Evolutionary conservation across 352 stramenopile species (phyloP), one percentile per base, ranked within the genome.

Genomic region (Peronospora belbahrii): DNA sequence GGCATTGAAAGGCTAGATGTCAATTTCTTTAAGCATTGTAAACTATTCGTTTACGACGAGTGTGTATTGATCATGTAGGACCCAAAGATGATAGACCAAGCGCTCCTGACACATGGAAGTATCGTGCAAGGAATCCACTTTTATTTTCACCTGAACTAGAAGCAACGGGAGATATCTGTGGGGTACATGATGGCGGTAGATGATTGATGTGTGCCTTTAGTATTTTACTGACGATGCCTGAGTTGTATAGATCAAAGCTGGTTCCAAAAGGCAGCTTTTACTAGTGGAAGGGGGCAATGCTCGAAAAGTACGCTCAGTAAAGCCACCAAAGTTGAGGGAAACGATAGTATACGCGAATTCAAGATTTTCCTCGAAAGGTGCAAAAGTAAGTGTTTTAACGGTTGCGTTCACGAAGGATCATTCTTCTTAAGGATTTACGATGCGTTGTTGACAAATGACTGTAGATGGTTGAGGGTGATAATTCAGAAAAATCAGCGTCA

Each of bases 321-420:
- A 52, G 2, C 62, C 62, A 13, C 35, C 66, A 5, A 70, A 51
- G 13, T 48, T 43, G 13, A 66, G 54, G 32, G 70, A 73, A 49
- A 58, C 59, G 42, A 93, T 65, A 0, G 65, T 93, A 11, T 88
- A 85, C 44, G 63, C 71, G 2, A 93, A 90, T 40, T 89, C 81
- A 7, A 66, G 81, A 19, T 90, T 93, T 41, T 61, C 56, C 18
- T 42, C 20, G 1, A 24, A 48, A 28, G 40, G 62, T 40, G 25
- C 32, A 7, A 24, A 59, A 33, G 67, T 75, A 63, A 45, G 45
- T 36, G 24, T 7, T 33, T 33, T 6, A 10, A 14, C 14, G 42
- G 9, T 13, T 17, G 15, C 0, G 6, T 30, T 10, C 13, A 9
- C 13, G 8, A n/a, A 14, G 0, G 1, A 17, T 20, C n/a, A 19